Conservation (phyloP, 2,329 filamentous ascomycete species). For the Paramyrothecium sp. region DNA sequence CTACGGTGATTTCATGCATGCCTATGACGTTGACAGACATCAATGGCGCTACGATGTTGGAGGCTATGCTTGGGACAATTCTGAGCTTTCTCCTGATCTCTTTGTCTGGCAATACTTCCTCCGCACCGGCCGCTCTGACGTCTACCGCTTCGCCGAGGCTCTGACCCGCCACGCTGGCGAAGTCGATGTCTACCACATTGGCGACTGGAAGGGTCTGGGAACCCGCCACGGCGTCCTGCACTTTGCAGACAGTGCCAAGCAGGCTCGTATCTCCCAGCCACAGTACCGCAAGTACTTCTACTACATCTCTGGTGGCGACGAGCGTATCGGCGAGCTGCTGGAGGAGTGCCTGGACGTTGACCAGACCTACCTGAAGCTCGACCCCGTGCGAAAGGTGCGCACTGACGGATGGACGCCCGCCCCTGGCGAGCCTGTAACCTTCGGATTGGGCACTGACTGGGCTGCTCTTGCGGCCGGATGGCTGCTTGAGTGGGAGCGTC, state of each 20-base stretch:
- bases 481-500: conserved; percentile 60
- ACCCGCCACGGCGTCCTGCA: conserved; percentile 64
- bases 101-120: conserved; percentile 65
- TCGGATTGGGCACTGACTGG: conserved; percentile 60
- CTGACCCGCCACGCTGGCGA: conserved; percentile 58
- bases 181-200: conserved; percentile 61
- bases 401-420: conserved; percentile 46
- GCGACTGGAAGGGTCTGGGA: conserved; percentile 56
- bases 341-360: conserved; percentile 50
- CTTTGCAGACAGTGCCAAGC: conserved; percentile 59
- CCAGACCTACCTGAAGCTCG: conserved; percentile 50
- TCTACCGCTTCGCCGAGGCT: conserved; percentile 59
- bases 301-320: conserved; percentile 58
- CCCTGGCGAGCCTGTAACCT: conserved; percentile 38
- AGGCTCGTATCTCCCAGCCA: conserved; percentile 55
- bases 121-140: conserved; percentile 54
- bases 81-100: conserved; percentile 60
- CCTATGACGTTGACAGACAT: conserved; percentile 58
- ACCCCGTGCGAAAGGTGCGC: conserved; percentile 58
- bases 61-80: conserved; percentile 65
- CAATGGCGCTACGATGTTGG: conserved; percentile 63
- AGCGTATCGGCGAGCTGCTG: conserved; percentile 54
- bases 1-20: conserved; percentile 62
- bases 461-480: conserved; percentile 54
- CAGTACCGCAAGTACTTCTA: conserved; percentile 54